A percentile compares a stretch with the other conserved stretches of the same genome.
These are phyloP conservation scores for Lyophyllum shimeji DNA, from an alignment of 768 basidiomycete genomes.

Conservation along the genomic window DNA sequence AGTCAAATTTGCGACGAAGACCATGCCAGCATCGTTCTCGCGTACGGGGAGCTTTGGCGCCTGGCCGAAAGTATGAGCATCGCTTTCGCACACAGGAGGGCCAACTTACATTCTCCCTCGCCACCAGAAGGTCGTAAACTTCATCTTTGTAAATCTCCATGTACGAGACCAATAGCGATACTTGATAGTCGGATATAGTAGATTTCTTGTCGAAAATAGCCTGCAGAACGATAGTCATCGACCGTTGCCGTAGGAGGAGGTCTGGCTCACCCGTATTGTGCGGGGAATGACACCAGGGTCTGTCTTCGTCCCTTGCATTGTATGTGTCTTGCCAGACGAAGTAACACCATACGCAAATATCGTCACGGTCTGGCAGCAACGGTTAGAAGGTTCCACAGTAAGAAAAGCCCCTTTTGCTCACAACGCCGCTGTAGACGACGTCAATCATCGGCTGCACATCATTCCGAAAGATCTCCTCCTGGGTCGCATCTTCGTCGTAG, in stretches of 20 bases:
- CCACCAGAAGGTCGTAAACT: constrained; percentile 81
- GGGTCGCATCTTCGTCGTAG: constrained; percentile 67
- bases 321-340: constrained; percentile 89
- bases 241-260: too few species aligned
- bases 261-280: constrained; percentile 58
- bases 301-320: constrained; percentile 78
- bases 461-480: constrained; percentile 74
- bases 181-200: constrained; percentile 36
- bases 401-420: constrained; percentile 34
- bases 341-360: constrained; percentile 92
- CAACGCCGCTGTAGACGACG: constrained; percentile 73
- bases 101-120: constrained; percentile 59
- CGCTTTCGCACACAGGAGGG: background rate
- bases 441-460: constrained; percentile 81
- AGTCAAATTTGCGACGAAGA: constrained; percentile 56
- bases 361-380: constrained; percentile 64
- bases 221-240: constrained; percentile 28
- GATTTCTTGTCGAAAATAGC: constrained; percentile 56
- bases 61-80: constrained; percentile 22
- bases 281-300: constrained; percentile 88
- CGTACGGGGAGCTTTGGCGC: constrained; percentile 54
- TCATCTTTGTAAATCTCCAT: constrained; percentile 95
- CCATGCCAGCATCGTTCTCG: constrained; percentile 51
- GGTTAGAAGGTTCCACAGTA: background rate
- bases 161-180: constrained; percentile 63